Percentiles rank a stretch among this genome's conserved stretches.
These are phyloP conservation scores for Hericium rajendrae DNA, from an alignment of 768 basidiomycete genomes.

Conservation along the genomic window DNA sequence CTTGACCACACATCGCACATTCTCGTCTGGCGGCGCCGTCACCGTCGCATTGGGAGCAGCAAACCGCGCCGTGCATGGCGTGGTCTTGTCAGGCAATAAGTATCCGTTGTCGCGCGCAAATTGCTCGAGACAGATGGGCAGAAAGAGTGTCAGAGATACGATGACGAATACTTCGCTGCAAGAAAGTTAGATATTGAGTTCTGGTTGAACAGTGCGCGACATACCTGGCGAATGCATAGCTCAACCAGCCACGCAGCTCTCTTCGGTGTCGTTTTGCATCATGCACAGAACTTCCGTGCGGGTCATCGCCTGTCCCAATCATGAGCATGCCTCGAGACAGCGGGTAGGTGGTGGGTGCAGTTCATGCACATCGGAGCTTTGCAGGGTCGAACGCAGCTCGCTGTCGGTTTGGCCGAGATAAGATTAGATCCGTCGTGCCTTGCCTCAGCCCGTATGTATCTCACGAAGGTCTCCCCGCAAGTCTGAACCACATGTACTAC, in stretches of 20 bases:
- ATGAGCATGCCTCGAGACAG: too few species aligned
- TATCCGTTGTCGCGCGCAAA: constrained; percentile 86
- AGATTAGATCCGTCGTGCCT: too few species aligned
- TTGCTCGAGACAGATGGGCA: constrained; percentile 79
- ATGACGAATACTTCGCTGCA: constrained; percentile 72
- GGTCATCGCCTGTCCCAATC: too few species aligned
- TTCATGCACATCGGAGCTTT: too few species aligned
- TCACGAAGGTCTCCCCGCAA: too few species aligned
- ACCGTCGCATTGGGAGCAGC: background rate
- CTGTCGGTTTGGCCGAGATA: too few species aligned
- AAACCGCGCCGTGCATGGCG: constrained; percentile 37
- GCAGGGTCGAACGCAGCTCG: too few species aligned
- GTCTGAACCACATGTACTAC: too few species aligned
- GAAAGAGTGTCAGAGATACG: constrained; percentile 71
- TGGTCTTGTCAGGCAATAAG: constrained; percentile 54
- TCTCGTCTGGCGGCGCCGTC: constrained; percentile 18
- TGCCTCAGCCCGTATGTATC: too few species aligned
- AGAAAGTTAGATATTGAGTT: background rate
- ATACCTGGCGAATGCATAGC: constrained; percentile 79
- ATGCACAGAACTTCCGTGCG: too few species aligned
- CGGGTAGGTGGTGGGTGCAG: too few species aligned
- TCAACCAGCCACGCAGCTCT: constrained; percentile 65
- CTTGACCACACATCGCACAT: constrained; percentile 64
- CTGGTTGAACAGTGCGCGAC: background rate
- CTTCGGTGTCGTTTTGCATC: constrained; percentile 12